phyloP scores from a whole-genome alignment of 2,329 filamentous ascomycete species.

The Aspergillus eucalypticola region DNA sequence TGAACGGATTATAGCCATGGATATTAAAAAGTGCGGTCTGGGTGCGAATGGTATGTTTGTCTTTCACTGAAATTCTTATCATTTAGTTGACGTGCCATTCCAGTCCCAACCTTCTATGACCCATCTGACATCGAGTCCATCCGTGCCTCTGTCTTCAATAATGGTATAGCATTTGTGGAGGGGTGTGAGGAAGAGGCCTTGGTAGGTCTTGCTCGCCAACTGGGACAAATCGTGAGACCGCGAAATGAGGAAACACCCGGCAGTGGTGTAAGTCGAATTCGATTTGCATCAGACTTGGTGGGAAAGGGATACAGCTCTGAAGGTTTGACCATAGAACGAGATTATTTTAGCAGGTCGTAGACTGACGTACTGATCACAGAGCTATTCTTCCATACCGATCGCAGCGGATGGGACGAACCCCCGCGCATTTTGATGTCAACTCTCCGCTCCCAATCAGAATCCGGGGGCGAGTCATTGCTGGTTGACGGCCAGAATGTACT shows the following conservation, averaged over 20 bases:
- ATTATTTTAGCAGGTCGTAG: neutral
- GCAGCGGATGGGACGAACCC: constrained; percentile 17
- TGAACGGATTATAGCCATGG: neutral
- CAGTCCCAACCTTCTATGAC: constrained; percentile 9
- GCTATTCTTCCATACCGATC: constrained; percentile 17
- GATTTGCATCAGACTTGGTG: constrained; percentile 5
- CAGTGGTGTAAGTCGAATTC: constrained; percentile 17
- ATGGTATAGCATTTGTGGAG: constrained; percentile 15
- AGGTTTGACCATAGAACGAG: neutral
- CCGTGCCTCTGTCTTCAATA: constrained; percentile 7
- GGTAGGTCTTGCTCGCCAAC: constrained; percentile 1
- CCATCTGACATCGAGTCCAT: constrained; percentile 9
- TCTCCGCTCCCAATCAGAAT: constrained; percentile 9
- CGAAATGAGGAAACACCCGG: constrained; percentile 13
- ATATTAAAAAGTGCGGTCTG: constrained; percentile 3
- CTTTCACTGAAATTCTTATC: neutral
- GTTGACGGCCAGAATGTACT: constrained; percentile 11
- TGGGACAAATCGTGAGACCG: constrained; percentile 13
- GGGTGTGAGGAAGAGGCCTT: constrained; percentile 11
- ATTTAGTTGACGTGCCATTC: neutral
- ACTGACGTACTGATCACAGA: constrained; percentile 1
- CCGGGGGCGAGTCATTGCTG: constrained; percentile 14
- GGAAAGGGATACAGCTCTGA: constrained; percentile 17
- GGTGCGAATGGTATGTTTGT: constrained; percentile 6
- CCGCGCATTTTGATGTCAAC: constrained; percentile 15